These are phyloP conservation scores for Fusarium sp. DNA, from an alignment of 2,329 filamentous ascomycete species.

Conservation along the genomic window DNA sequence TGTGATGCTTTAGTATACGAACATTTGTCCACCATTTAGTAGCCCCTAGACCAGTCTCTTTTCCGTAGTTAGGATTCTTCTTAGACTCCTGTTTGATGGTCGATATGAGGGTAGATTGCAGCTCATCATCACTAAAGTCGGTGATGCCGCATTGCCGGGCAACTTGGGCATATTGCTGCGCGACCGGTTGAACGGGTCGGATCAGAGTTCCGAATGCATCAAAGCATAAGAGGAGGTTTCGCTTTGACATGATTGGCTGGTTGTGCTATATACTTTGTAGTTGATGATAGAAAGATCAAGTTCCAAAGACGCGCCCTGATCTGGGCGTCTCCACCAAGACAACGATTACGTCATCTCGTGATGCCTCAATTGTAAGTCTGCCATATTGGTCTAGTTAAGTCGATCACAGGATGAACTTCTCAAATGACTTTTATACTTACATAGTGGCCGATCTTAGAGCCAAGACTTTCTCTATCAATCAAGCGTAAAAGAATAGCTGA, in stretches of 20 bases:
- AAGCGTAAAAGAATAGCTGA: too few relatives aligned
- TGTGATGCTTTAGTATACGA: neutral
- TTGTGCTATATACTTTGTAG: too few relatives aligned
- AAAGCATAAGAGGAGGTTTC: slow-evolving; percentile 40
- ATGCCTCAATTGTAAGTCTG: too few relatives aligned
- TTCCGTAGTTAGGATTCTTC: slow-evolving; percentile 41
- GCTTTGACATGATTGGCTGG: slow-evolving; percentile 51
- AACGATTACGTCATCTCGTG: slow-evolving; percentile 25
- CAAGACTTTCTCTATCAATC: too few relatives aligned
- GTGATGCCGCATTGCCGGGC: slow-evolving; percentile 39
- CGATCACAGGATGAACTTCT: too few relatives aligned
- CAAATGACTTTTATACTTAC: too few relatives aligned
- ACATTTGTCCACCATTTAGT: slow-evolving; percentile 46
- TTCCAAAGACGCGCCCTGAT: neutral
- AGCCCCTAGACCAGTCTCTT: slow-evolving; percentile 36
- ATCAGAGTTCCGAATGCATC: slow-evolving; percentile 42
- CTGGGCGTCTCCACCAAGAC: neutral
- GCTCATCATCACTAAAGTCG: slow-evolving; percentile 31
- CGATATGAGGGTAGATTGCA: slow-evolving; percentile 31
- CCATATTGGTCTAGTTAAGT: too few relatives aligned
- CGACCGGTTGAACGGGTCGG: slow-evolving; percentile 28
- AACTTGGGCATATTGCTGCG: slow-evolving; percentile 38
- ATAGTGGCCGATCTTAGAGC: too few relatives aligned
- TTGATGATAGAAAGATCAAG: neutral
- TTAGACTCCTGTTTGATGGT: slow-evolving; percentile 35